Base-by-base conservation (phyloP, 2,329 filamentous ascomycete genomes). In the Beauveria bassiana region DNA sequence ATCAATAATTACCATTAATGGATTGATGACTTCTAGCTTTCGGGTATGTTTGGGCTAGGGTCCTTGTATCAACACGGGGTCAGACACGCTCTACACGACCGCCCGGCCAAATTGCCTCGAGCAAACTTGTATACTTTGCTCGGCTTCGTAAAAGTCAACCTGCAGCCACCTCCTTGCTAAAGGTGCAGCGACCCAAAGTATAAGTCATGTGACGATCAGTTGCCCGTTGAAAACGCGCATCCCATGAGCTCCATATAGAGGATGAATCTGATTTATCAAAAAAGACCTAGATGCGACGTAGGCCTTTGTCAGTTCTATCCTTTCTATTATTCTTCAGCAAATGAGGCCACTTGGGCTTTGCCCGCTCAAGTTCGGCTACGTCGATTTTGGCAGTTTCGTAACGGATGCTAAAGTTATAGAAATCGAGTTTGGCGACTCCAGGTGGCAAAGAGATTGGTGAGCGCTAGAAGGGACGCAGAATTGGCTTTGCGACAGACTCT, bases 341-440 rank as follows among this genome's bases (percentile, higher is more conserved):
- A 53, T 75, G 73, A 2, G 70, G 67, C 7, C 6, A 73, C 56
- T 4, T 68, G 2, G 14, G 0, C 24, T 45, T 18, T 24, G 22
- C 3, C 26, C 3, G 2, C 20, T 38, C 12, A 8, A 6, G 63
- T 70, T 70, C 66, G 6, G 26, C 40, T 34, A 59, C 22, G 49
- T 74, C 72, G 54, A 74, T 69, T 61, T 75, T 61, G 50, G 71
- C 72, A 55, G 73, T 69, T 61, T 75, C 61, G 50, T 71, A 74
- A 72, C 73, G 75, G 38, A 73, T 67, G 5, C 71, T 64, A 53
- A 74, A 70, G 62, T 73, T 70, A 42, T 71, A 70, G 38, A 68
- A 71, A 0, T 69, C 70, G 6, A 67, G 62, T 43, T 61, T 67
- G 58, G 67, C 2, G n/a, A 62, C 61, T 42, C 40, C 6, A 69